A percentile compares a stretch with the other conserved stretches of the same genome.
phyloP scores from a whole-genome alignment of 306 rosid species.

The Cajanus cajan region DNA sequence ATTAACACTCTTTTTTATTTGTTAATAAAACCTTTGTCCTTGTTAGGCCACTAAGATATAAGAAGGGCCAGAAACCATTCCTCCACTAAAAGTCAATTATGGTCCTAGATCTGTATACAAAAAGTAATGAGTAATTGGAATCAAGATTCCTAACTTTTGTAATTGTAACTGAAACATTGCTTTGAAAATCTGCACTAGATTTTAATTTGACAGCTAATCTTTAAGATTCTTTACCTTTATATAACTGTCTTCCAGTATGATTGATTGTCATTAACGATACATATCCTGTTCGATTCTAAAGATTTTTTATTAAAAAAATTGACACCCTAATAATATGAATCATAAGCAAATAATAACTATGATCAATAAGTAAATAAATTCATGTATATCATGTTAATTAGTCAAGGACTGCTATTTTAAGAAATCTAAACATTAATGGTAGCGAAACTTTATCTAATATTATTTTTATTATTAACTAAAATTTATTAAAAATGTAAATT shows the following conservation, averaged over 20 bases:
- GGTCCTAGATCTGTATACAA: background rate
- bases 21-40: background rate
- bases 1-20: too few relatives aligned
- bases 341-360: background rate
- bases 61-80: background rate
- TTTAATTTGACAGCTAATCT: background rate
- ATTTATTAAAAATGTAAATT: too few relatives aligned
- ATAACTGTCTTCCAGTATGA: conserved; percentile 17
- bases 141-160: background rate
- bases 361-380: too few relatives aligned
- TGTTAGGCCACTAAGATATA: background rate
- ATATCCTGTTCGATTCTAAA: background rate
- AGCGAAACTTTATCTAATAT: too few relatives aligned
- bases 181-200: background rate
- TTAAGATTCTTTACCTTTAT: background rate
- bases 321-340: background rate
- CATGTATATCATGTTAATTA: too few relatives aligned
- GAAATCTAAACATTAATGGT: too few relatives aligned
- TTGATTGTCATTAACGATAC: background rate
- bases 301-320: background rate
- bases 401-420: too few relatives aligned
- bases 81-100: background rate
- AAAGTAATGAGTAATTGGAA: background rate
- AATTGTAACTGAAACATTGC: background rate
- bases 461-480: too few relatives aligned